These are phyloP conservation scores for Solanum medicagineum DNA, from an alignment of 257 asterid species.

Conservation along the genomic window DNA sequence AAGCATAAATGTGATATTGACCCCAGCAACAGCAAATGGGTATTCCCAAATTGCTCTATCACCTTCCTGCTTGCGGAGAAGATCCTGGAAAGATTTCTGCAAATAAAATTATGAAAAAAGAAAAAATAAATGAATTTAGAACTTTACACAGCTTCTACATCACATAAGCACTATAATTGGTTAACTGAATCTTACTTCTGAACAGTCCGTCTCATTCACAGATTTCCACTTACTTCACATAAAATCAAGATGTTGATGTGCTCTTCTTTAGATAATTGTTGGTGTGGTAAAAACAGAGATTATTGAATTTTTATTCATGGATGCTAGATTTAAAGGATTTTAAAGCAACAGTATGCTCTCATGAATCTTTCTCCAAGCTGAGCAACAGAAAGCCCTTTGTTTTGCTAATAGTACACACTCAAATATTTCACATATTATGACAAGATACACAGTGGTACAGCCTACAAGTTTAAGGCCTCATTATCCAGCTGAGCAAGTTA, in stretches of 20 bases:
- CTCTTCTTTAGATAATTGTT: neutral
- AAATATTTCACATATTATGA: neutral
- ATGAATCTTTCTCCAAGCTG: neutral
- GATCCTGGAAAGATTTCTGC: conserved; percentile 95
- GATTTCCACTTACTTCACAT: neutral
- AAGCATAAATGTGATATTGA: conserved; percentile 95
- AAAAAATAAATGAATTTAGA: neutral
- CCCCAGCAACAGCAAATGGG: conserved; percentile 99
- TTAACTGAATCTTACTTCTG: neutral
- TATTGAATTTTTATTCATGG: neutral
- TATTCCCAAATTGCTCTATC: conserved; percentile 95
- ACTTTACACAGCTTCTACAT: neutral
- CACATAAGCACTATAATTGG: neutral
- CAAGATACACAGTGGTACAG: neutral
- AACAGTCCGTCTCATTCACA: neutral
- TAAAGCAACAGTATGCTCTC: neutral
- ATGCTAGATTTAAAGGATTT: neutral
- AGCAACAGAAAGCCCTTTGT: neutral
- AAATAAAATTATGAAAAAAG: conserved; percentile 11
- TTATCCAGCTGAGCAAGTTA: neutral
- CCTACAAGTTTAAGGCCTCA: neutral
- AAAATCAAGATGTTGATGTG: neutral
- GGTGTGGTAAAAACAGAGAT: neutral
- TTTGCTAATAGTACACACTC: neutral
- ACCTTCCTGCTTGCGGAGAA: conserved; percentile 93